Base-by-base conservation (phyloP, 1,284 basidiomycete species). In the Puccinia novopanici region DNA sequence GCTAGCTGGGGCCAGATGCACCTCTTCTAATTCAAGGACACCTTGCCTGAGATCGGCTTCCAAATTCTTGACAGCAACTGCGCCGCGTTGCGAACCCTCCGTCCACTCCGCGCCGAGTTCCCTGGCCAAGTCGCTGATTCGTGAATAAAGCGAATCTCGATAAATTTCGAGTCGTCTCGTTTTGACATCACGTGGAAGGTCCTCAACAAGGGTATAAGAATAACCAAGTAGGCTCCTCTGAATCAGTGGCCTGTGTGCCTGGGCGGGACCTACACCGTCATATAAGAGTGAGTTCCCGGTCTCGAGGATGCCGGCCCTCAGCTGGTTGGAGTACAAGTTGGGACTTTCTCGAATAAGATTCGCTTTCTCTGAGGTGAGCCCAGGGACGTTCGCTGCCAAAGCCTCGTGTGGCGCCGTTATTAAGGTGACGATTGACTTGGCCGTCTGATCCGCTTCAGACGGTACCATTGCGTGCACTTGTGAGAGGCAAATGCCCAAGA, bases 401-500 rank as follows among this genome's bases (percentile, higher is more conserved):
- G 27, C 59, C 34, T 63, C 59, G 34, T 63, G 59, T 6, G 59
- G 59, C 34, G 59, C 27, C 15, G 34, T 63, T 8, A 40, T 22
- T 34, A 63, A 63, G 37, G 3, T 37, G 59, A 63, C 59, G 34
- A 63, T 63, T 40, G 59, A 17, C 59, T 40, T 8, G 17, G n/a
- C 17, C 34, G 34, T 52, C 50, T 8, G 12, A 40, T 19, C 27
- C 30, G 59, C 34, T 22, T 19, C 13, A 45, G 45, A 15, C 8
- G 6, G 8, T 45, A 45, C 45, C 22, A 40, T 6, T 40, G 59
- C 34, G 17, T 40, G 34, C 15, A 17, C 34, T 34, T 40, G 27
- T 63, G 59, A 63, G 59, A 63, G 59, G 59, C 59, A 63, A 40
- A 63, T 40, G 59, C 59, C 19, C 59, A 63, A 40, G 34, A 63